Percentiles rank a stretch among this genome's conserved stretches.
phyloP scores from a whole-genome alignment of 805 yeast species.

The Tetrapisispora taiwanensis region DNA sequence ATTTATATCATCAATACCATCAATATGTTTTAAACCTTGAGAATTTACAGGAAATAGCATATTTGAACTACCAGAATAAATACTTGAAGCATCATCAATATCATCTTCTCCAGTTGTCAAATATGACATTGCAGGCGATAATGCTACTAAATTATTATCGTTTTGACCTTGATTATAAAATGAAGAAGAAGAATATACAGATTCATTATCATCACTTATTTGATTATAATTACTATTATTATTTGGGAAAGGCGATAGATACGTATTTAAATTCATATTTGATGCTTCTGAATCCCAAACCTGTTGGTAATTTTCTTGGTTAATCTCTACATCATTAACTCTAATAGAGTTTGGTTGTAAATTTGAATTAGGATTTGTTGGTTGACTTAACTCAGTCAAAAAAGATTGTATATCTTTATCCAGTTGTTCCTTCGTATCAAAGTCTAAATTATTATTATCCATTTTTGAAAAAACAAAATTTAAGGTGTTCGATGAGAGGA shows the following conservation, averaged over 20 bases:
- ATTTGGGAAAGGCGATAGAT: not conserved
- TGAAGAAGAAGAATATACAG: constrained; percentile 1
- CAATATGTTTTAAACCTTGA: constrained; percentile 18
- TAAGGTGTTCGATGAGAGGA: no score
- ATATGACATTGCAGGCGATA: constrained; percentile 22
- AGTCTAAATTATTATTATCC: not conserved
- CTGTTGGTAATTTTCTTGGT: not conserved
- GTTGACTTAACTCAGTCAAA: not conserved
- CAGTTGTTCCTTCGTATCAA: not conserved
- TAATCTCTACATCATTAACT: not conserved
- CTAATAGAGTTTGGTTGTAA: no score
- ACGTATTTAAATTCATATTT: not conserved
- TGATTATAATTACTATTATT: not conserved
- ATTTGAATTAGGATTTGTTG: not conserved
- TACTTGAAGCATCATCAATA: constrained; percentile 23
- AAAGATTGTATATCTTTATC: not conserved
- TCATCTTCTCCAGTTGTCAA: constrained; percentile 19
- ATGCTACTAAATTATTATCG: constrained; percentile 4
- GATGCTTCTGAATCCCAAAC: not conserved
- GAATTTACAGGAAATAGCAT: constrained; percentile 18
- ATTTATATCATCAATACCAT: constrained; percentile 19
- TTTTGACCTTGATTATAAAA: not conserved
- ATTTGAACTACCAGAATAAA: constrained; percentile 19
- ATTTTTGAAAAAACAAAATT: not conserved
- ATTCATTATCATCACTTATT: not conserved